Evolutionary conservation across 179 eudicot genomes (phyloP), one percentile per base, ranked within the genome.

Genomic region (Silene noctiflora): DNA sequence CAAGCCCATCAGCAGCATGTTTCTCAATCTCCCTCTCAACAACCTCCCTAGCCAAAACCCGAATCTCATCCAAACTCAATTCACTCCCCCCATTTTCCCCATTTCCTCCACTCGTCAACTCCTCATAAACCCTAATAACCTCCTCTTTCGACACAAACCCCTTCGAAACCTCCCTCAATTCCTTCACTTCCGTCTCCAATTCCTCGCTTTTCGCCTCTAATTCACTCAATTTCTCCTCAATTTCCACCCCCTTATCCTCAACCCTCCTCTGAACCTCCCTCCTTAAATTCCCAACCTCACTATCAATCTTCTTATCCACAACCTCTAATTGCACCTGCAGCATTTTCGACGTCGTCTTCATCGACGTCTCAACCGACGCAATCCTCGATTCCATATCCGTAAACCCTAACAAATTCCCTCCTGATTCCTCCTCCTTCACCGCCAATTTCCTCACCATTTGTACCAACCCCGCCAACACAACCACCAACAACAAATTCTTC

Each of bases 1-100:
- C 99, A 51, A 95, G 82, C 42, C 99, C 99, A 83, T 95, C 99
- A 25, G 97, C 95, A 11, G 95, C 89, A 69, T 88, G 97, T 75
- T 81, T 92, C 60, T 86, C 90, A 44, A 95, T 88, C 79, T 95
- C 99, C 27, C 79, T 87, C 87, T 81, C 85, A 16, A 93, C 92
- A 3, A 95, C 74, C 81, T 89, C 87, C 84, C 85, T 86, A 0
- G 95, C 97, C 70, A 89, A 70, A 6, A 56, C 86, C 83, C 86
- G 81, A 6, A 95, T 79, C 76, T 88, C 95, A 79, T 95, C 95
- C 77, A 85, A 78, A 74, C 74, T 85, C 78, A 84, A 51, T 35
- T 82, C 88, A 53, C 71, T 48, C 48, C 63, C 82, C 1, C 48
- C 72, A 59, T 80, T 86, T 83, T 58, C 79, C 67, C 79, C 29